Evolutionary conservation across 2,329 filamentous ascomycete species (phyloP), one percentile per base, ranked within the genome.

Genomic region (Orbilia brochopaga): DNA sequence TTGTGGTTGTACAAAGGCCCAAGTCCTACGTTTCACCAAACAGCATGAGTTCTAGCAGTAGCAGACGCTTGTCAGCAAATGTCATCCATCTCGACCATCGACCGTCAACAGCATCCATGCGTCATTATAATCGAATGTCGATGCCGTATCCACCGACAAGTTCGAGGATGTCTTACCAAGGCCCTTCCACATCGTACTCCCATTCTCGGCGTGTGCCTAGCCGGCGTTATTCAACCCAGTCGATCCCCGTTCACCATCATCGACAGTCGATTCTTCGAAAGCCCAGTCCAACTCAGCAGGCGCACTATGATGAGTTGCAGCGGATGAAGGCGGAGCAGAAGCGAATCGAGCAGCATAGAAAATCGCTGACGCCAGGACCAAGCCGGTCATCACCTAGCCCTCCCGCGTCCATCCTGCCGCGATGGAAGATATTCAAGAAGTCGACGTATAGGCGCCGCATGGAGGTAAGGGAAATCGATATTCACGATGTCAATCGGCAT

Each of bases 351-450:
- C 37, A 42, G n/a, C 52, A 63, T 17, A 35, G 58, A 35, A 69
- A 63, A 37, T 62, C 66, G 4, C 63, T 48, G 11, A 59, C 58
- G 13, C 59, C 66, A 19, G 59, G 46, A 15, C 53, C 58, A 1
- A 53, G 37, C 15, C 66, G 59, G 5, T 70, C 66, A 10, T 48
- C 59, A 2, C 53, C 66, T 2, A 50, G 53, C 2, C 58, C 59
- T 4, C 40, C 56, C 3, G 27, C 35, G 15, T 37, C 27, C 8
- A 32, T 64, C 27, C 50, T 54, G n/a, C 61, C 46, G 4, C 63
- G 42, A 24, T 70, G 66, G 66, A 70, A 70, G 30, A 70, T 70
- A 58, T 70, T 70, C 40, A 63, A 64, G 53, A 70, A 70, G 23
- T 70, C 66, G 19, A 70, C 66, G 1, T 70, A 70, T 46, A 19